Evolutionary conservation across 495 filamentous ascomycete species (phyloP).

Genomic region (Daldinia loculata): DNA sequence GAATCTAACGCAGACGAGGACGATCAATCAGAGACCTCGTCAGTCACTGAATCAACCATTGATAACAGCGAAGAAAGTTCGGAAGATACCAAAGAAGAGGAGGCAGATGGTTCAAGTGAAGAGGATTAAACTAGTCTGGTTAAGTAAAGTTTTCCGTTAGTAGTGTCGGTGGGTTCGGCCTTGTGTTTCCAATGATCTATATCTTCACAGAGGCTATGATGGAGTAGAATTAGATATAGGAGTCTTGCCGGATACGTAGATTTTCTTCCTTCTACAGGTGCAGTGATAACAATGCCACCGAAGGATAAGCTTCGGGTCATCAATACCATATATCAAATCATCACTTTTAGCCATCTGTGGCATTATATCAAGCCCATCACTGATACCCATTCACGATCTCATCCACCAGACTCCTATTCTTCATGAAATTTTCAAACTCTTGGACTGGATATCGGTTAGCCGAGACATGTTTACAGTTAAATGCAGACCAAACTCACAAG

Average conservation of each 20-base stretch:
- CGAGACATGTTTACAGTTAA: not conserved
- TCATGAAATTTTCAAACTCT: constrained; percentile 45
- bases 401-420: constrained; percentile 40
- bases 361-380: constrained; percentile 6
- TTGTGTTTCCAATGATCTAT: too few species aligned
- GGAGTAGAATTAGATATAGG: too few species aligned
- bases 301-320: not conserved
- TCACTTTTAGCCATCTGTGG: not conserved
- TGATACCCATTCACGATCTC: constrained; percentile 45
- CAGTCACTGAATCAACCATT: not conserved
- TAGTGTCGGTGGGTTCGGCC: too few species aligned
- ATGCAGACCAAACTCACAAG: constrained; percentile 34
- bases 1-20: not conserved
- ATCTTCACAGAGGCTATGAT: too few species aligned
- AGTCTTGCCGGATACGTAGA: not conserved
- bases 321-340: not conserved
- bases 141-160: not conserved
- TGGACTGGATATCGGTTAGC: constrained; percentile 33
- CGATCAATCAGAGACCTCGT: not conserved
- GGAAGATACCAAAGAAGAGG: not conserved
- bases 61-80: not conserved
- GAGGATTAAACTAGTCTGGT: not conserved
- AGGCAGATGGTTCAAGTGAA: not conserved
- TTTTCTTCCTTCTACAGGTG: not conserved
- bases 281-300: not conserved